phyloP scores from a whole-genome alignment of 2,329 filamentous ascomycete genomes.

The Penicillium sp. region DNA sequence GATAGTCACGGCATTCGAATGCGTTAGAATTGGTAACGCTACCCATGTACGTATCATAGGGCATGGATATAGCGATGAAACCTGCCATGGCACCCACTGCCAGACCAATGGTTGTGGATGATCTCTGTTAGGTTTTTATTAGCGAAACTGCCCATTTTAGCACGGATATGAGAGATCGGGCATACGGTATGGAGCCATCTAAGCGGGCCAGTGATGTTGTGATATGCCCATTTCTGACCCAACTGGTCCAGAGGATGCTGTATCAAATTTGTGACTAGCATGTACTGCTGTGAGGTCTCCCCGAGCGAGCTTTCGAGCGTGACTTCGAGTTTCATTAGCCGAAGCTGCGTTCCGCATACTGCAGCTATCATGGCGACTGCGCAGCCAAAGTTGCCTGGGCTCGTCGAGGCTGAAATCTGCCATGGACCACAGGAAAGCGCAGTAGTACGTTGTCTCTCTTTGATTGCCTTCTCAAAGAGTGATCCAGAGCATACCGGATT shows the following conservation, averaged over 20 bases:
- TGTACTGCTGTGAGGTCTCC: slow-evolving; percentile 5
- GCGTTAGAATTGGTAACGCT: slow-evolving; percentile 2
- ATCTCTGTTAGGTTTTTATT: slow-evolving; percentile 20
- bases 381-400: slow-evolving; percentile 6
- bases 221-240: slow-evolving; percentile 9
- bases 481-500: slow-evolving; percentile 28
- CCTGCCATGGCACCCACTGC: slow-evolving; percentile 27
- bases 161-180: neutral
- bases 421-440: slow-evolving; percentile 38
- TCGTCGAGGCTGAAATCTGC: slow-evolving; percentile 16
- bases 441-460: slow-evolving; percentile 25
- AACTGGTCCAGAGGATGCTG: slow-evolving; percentile 14
- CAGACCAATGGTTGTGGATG: slow-evolving; percentile 24
- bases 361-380: slow-evolving; percentile 31
- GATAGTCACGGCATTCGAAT: slow-evolving; percentile 19
- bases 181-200: slow-evolving; percentile 36
- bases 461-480: slow-evolving; percentile 31
- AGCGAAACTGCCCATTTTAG: neutral
- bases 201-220: slow-evolving; percentile 34
- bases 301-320: slow-evolving; percentile 7
- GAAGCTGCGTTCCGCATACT: slow-evolving; percentile 31
- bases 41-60: slow-evolving; percentile 18
- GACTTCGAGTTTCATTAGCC: slow-evolving; percentile 27
- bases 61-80: slow-evolving; percentile 26
- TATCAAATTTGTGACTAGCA: slow-evolving; percentile 11